Evolutionary conservation across 2,329 filamentous ascomycete species (phyloP).

Genomic region (Ambrosiella cleistominuta): DNA sequence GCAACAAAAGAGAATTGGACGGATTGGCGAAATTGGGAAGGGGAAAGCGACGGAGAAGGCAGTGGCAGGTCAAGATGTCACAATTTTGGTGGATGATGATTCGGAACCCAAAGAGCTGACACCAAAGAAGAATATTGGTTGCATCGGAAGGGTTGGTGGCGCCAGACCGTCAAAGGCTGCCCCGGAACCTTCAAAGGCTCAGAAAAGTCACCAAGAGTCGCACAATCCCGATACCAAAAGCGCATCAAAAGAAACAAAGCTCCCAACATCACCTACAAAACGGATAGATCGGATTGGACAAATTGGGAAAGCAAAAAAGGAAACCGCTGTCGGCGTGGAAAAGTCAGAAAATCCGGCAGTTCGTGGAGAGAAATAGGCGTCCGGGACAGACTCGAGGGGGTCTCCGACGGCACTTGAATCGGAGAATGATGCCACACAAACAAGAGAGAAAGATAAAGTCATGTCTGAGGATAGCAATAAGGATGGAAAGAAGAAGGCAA

Average conservation of each 20-base stretch:
- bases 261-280: too few relatives aligned
- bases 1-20: too few relatives aligned
- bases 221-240: too few relatives aligned
- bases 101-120: neutral
- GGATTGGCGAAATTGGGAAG: too few relatives aligned
- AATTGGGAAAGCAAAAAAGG: neutral
- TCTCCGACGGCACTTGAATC: neutral
- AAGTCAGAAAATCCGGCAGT: neutral
- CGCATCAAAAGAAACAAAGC: too few relatives aligned
- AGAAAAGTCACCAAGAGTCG: too few relatives aligned
- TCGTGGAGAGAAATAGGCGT: neutral
- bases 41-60: too few relatives aligned
- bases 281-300: neutral
- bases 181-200: neutral
- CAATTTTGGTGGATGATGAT: slow-evolving; percentile 6
- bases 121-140: neutral
- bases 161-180: too few relatives aligned
- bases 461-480: neutral
- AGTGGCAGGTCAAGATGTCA: neutral
- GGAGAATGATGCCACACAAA: neutral
- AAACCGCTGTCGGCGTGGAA: neutral
- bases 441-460: neutral
- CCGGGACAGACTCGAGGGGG: neutral
- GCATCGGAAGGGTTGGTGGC: neutral
- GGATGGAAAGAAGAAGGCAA: neutral